These are phyloP conservation scores for Cladosporium austrohemisphaericum DNA, from an alignment of 2,329 filamentous ascomycete species.

Conservation along the genomic window DNA sequence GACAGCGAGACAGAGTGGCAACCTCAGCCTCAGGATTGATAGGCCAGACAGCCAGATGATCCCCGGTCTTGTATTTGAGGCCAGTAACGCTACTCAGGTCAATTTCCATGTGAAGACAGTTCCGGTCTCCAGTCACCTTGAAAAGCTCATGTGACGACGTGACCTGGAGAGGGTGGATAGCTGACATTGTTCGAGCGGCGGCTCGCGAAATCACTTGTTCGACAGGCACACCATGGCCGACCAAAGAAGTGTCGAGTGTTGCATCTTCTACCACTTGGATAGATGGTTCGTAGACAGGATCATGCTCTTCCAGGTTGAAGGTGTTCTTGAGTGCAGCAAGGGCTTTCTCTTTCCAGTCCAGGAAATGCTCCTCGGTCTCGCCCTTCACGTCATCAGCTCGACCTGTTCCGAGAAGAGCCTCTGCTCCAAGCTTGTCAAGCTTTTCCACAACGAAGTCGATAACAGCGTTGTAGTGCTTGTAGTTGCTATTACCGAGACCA, in stretches of 20 bases:
- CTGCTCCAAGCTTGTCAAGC: constrained; percentile 34
- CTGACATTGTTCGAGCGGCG: constrained; percentile 29
- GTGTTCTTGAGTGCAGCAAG: constrained; percentile 31
- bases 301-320: constrained; percentile 34
- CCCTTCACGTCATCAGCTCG: constrained; percentile 41
- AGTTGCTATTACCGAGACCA: constrained; percentile 46
- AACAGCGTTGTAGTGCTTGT: constrained; percentile 46
- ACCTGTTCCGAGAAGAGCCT: constrained; percentile 31
- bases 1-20: not conserved
- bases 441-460: constrained; percentile 35
- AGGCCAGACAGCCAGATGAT: constrained; percentile 39
- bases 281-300: constrained; percentile 33
- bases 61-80: constrained; percentile 59
- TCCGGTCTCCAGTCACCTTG: constrained; percentile 31
- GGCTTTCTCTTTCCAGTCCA: constrained; percentile 40
- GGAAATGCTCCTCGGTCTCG: constrained; percentile 43
- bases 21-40: constrained; percentile 40
- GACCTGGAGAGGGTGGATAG: constrained; percentile 32
- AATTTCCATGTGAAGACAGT: constrained; percentile 43
- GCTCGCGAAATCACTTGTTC: constrained; percentile 18
- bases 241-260: constrained; percentile 24
- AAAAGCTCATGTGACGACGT: constrained; percentile 35
- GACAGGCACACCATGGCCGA: constrained; percentile 29
- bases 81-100: constrained; percentile 42
- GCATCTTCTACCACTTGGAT: constrained; percentile 29